Conservation (phyloP, 805 yeast genomes). For the Candida berthetii region DNA sequence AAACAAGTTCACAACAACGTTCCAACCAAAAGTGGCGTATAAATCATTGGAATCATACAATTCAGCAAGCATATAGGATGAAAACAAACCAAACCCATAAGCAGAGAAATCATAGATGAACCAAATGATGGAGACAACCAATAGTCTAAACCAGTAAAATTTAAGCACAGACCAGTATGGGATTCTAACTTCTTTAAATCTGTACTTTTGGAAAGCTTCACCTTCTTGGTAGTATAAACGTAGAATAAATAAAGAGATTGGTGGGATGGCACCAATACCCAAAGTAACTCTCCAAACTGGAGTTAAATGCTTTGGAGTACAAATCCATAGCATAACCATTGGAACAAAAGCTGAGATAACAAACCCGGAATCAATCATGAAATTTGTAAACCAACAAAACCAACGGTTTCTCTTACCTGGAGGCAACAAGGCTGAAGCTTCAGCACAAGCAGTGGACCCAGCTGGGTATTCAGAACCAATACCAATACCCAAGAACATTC, state of each 20-base stretch:
- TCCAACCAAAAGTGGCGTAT: conserved; percentile 85
- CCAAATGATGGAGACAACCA: conserved; percentile 76
- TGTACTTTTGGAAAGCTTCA: conserved; percentile 60
- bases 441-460: conserved; percentile 90
- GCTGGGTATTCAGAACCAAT: conserved; percentile 96
- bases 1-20: conserved; percentile 79
- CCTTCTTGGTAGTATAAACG: conserved; percentile 75
- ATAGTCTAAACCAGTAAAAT: conserved; percentile 78
- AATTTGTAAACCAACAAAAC: conserved; percentile 84
- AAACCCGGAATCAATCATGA: conserved; percentile 83
- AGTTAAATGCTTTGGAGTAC: conserved; percentile 59
- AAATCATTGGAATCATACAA: conserved; percentile 56
- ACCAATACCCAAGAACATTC: conserved; percentile 86
- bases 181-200: conserved; percentile 53
- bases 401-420: conserved; percentile 85
- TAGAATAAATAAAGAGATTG: conserved; percentile 67
- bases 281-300: conserved; percentile 90
- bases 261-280: conserved; percentile 89
- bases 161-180: conserved; percentile 70
- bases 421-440: conserved; percentile 73
- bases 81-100: conserved; percentile 84
- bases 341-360: conserved; percentile 83
- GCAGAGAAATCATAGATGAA: conserved; percentile 84
- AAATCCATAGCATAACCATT: conserved; percentile 80
- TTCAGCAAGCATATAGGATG: conserved; percentile 57